phyloP scores from a whole-genome alignment of 805 yeast species.

The Helenozyma rhizophorensis region DNA sequence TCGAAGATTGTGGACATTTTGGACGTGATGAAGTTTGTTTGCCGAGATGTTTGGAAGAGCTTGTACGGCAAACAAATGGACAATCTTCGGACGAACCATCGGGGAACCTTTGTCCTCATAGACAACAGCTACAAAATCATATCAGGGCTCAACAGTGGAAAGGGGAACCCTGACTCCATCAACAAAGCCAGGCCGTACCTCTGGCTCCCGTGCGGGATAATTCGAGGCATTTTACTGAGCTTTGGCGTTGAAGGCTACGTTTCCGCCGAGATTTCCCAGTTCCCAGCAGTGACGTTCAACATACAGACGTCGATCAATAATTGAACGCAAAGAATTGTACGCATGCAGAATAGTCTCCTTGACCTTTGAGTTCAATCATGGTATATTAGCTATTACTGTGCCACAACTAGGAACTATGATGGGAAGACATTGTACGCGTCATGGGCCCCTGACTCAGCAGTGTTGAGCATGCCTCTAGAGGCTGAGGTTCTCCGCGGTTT shows the following conservation, averaged over 20 bases:
- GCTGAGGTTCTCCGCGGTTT: too few relatives aligned
- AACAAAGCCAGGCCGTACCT: slow-evolving; percentile 45
- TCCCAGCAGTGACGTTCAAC: slow-evolving; percentile 70
- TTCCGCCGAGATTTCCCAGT: slow-evolving; percentile 54
- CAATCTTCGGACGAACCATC: slow-evolving; percentile 85
- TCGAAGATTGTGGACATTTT: slow-evolving; percentile 57
- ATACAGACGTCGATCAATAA: slow-evolving; percentile 52
- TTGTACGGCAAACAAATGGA: slow-evolving; percentile 85
- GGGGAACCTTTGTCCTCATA: slow-evolving; percentile 76
- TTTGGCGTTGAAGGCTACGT: slow-evolving; percentile 67
- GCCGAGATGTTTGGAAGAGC: slow-evolving; percentile 86
- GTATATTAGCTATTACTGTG: too few relatives aligned
- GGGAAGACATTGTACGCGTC: too few relatives aligned
- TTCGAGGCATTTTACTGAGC: slow-evolving; percentile 65
- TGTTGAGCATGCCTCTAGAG: too few relatives aligned
- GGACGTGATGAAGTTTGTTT: slow-evolving; percentile 85
- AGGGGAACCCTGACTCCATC: slow-evolving; percentile 41
- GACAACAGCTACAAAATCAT: slow-evolving; percentile 62
- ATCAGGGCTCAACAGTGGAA: slow-evolving; percentile 43
- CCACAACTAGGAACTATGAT: too few relatives aligned
- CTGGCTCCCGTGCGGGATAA: slow-evolving; percentile 73
- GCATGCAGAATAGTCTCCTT: too few relatives aligned
- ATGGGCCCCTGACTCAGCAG: too few relatives aligned
- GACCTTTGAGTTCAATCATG: too few relatives aligned
- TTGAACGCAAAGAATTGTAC: too few relatives aligned